Base-by-base conservation (phyloP, 2,329 filamentous ascomycete species). In the Aureobasidium zeae region DNA sequence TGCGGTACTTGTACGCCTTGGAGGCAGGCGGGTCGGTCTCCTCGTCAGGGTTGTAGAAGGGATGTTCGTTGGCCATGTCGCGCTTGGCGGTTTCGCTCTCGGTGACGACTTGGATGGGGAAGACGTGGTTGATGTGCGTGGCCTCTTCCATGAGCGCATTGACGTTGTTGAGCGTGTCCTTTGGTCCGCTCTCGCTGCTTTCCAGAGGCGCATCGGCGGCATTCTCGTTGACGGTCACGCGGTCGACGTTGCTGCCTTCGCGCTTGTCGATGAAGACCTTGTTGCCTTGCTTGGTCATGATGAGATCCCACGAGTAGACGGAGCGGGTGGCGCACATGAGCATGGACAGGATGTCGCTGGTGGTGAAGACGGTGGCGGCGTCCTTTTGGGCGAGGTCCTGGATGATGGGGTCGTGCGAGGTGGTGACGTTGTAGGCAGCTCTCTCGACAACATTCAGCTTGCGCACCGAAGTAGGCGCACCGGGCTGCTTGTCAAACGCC, bases 61-160 rank as follows among this genome's bases (percentile, higher is more conserved):
- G 91, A 70, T 96, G 95, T 62, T 84, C 80, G 69, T 94, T 74
- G 48, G 78, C 60, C 80, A 96, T 91, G 55, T 84, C 77, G 52
- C 87, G 73, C 73, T 91, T 93, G 62, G 78, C 71, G 50, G 70
- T 74, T 51, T 86, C 77, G 54, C 74, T 83, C 72, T 98, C 91
- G 56, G 78, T 67, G 53, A 98, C 88, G 39, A 93, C 86, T 72
- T 98, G 91, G 66, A 94, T 86, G 55, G 86, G 84, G 66, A 98
- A 98, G 73, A 96, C 94, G 76, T 96, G 91, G 78, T 98, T 98
- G 77, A 98, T 98, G 72, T 95, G 93, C 41, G 91, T 98, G 44
- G 91, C 91, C 70, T 98, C 91, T 65, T 95, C 83, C 59, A 93
- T 89, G 46, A 98, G 79, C 43, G 88, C 86, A 44, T 73, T 70